Percentiles rank a stretch among this genome's conserved stretches.
phyloP scores from a whole-genome alignment of 257 asterid genomes.

The Verbena officinalis region DNA sequence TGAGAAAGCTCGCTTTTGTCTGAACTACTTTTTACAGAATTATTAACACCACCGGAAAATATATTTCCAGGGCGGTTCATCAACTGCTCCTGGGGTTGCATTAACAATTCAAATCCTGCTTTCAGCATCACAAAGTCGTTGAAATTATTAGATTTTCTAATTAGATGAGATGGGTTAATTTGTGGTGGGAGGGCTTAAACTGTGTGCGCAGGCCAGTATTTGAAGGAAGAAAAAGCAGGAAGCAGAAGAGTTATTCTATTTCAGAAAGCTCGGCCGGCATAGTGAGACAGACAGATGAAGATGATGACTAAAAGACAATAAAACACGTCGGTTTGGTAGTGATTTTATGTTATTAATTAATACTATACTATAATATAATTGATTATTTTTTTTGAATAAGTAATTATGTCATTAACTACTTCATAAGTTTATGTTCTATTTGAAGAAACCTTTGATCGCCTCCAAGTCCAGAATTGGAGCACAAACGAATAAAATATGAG shows the following conservation, averaged over 20 bases:
- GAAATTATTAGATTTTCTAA: no score
- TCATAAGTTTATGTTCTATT: neutral
- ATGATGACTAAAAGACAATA: conserved; percentile 40
- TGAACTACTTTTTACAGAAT: conserved; percentile 15
- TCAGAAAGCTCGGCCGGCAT: conserved; percentile 67
- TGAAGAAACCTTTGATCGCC: conserved; percentile 26
- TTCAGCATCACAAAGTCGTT: conserved; percentile 28
- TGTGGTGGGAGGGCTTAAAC: conserved; percentile 28
- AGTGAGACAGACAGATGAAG: conserved; percentile 52
- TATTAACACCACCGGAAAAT: conserved; percentile 23
- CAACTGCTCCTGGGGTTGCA: conserved; percentile 51
- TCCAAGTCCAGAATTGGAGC: conserved; percentile 19
- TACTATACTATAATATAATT: neutral
- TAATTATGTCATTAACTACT: neutral
- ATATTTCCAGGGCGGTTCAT: conserved; percentile 29
- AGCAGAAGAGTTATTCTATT: conserved; percentile 28
- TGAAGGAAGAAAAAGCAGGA: conserved; percentile 40
- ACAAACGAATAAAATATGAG: conserved; percentile 2
- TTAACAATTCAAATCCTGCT: conserved; percentile 38
- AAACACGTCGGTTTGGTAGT: conserved; percentile 51
- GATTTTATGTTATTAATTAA: conserved; percentile 29
- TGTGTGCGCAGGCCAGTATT: conserved; percentile 40
- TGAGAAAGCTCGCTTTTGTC: conserved; percentile 55
- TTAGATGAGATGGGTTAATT: no score
- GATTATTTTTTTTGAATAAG: neutral